Base-by-base conservation (phyloP, 441 rosid genomes). In the Eruca vesicaria region DNA sequence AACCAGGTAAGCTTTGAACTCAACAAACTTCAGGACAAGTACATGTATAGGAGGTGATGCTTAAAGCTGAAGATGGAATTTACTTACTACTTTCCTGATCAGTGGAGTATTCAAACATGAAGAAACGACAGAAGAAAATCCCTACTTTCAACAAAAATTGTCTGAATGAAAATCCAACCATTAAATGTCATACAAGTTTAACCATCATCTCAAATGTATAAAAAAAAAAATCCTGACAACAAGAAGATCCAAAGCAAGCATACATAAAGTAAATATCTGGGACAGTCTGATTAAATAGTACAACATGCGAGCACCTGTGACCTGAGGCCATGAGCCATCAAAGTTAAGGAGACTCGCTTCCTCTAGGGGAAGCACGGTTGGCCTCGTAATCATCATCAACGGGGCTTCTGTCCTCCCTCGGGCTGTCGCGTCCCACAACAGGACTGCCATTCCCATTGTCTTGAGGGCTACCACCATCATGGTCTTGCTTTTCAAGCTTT, bases 331-430 rank as follows among this genome's bases (percentile, higher is more conserved):
- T 45, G 45, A 66, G 73, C 29, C 48, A 66, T 58, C 63, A 67
- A 21, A 56, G 31, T 83, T 73, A 85, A 26, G 89, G 88, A 5
- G 89, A 84, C 68, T 66, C 86, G 4, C 87, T 86, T 80, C 88
- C 88, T 81, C 84, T 79, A n/a, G 86, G 84, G 18, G 89, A 52
- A 43, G 78, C 56, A 16, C 23, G 56, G 56, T 50, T 50, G 56
- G 56, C 21, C 56, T 50, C 56, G 56, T 50, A 50, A 8, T 50
- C 88, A 60, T 84, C 86, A 60, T 82, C 86, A 50, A 83, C 77
- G 0, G 92, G 89, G 69, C 89, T 89, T 18, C 80, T 57, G 62
- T 76, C 82, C n/a, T 80, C 82, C 62, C 84, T 85, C 0, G 79
- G 72, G 11, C 60, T 78, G 23, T n/a, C n/a, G n/a, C n/a, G n/a